Conservation (phyloP, 306 rosid species). For the Lathyrus oleraceus region DNA sequence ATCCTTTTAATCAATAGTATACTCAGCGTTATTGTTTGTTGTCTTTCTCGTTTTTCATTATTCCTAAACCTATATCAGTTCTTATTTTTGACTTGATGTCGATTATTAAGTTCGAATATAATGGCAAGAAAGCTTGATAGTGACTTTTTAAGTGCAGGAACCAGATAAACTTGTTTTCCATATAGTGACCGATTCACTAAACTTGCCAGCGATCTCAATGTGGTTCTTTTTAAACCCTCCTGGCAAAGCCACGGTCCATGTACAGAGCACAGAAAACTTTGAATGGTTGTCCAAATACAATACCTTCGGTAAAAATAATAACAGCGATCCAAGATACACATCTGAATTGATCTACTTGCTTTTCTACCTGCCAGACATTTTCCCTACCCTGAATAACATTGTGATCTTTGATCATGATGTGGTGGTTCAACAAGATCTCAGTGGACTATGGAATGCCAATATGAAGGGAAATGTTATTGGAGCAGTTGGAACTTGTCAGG, state of each 20-base stretch:
- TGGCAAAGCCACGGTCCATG: conserved; percentile 35
- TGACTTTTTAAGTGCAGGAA: conserved; percentile 31
- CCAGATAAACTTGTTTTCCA: conserved; percentile 39
- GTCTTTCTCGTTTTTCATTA: conserved; percentile 1
- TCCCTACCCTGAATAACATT: conserved; percentile 36
- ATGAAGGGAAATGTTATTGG: conserved; percentile 30
- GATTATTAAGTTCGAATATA: background rate
- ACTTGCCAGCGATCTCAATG: conserved; percentile 40
- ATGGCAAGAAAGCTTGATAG: conserved; percentile 24
- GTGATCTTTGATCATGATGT: conserved; percentile 40
- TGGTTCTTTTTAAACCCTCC: conserved; percentile 40
- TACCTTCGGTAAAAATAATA: conserved; percentile 8
- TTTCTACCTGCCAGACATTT: conserved; percentile 38
- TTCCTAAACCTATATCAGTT: background rate
- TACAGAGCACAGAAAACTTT: conserved; percentile 33
- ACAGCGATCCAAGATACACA: conserved; percentile 15
- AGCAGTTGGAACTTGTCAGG: conserved; percentile 43
- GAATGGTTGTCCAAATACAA: conserved; percentile 33
- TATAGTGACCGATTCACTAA: conserved; percentile 31
- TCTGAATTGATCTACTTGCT: conserved; percentile 35
- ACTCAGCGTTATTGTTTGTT: background rate
- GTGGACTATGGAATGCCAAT: conserved; percentile 32
- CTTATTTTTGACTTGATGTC: background rate
- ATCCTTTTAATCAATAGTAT: background rate
- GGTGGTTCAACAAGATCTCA: conserved; percentile 41